Evolutionary conservation across 2,329 filamentous ascomycete genomes (phyloP).

Genomic region (Paecilomyces dactylethromorphus): DNA sequence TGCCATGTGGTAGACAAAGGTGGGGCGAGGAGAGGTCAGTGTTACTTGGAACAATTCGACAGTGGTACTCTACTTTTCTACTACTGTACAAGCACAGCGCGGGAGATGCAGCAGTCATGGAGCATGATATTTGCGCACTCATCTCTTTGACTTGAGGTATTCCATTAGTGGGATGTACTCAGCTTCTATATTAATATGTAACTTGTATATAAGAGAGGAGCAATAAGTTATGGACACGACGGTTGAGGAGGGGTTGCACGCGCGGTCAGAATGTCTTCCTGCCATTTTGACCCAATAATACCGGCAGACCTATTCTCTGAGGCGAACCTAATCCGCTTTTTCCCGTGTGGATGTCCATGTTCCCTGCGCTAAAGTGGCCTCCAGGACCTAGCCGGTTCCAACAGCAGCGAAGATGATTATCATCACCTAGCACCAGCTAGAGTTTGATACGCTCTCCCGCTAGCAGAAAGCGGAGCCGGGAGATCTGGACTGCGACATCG

Average conservation of each 20-base stretch:
- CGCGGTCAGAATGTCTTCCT: neutral
- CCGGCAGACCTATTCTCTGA: neutral
- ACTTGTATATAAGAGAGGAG: neutral
- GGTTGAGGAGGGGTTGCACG: neutral
- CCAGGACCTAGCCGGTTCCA: neutral
- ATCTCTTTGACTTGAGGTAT: neutral
- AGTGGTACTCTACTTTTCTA: neutral
- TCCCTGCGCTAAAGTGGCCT: neutral
- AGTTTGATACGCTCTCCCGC: neutral
- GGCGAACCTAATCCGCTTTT: neutral
- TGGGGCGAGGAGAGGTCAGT: neutral
- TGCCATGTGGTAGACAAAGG: neutral
- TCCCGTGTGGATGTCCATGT: neutral
- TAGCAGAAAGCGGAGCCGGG: neutral
- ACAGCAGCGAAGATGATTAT: neutral
- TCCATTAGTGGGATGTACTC: neutral
- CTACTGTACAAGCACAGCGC: neutral
- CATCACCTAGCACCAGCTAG: neutral
- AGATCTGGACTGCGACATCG: neutral
- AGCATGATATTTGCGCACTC: neutral
- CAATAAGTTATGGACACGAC: neutral
- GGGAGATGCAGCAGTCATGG: neutral
- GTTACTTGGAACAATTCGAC: neutral
- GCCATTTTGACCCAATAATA: neutral
- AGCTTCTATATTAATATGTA: neutral